A percentile compares a stretch with the other conserved stretches of the same genome.
Evolutionary conservation across 2,329 filamentous ascomycete genomes (phyloP).

Genomic region (Didymella segeticola): DNA sequence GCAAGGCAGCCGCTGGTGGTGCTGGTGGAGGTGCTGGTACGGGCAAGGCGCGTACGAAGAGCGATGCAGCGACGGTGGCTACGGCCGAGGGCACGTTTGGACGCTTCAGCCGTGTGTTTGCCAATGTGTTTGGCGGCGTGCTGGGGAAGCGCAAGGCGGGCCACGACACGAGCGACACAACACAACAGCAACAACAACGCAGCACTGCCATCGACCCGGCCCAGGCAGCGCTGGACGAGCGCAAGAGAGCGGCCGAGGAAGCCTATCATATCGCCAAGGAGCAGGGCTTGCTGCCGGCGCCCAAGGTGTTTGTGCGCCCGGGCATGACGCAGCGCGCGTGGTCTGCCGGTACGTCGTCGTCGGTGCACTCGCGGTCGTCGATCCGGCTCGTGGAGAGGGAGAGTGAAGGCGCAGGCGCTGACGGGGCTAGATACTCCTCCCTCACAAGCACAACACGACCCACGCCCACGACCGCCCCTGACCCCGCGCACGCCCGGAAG

Average conservation of each 20-base stretch:
- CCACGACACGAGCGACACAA: background rate
- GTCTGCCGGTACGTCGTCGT: constrained; percentile 12
- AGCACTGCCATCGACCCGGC: constrained; percentile 1
- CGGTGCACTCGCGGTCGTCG: background rate
- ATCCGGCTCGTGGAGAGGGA: background rate
- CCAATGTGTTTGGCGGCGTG: constrained; percentile 33
- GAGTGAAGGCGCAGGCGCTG: background rate
- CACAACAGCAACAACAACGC: too few species aligned
- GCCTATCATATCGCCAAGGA: constrained; percentile 44
- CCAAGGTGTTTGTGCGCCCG: constrained; percentile 42
- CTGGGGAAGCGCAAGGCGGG: constrained; percentile 44
- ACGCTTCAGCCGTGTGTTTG: constrained; percentile 37
- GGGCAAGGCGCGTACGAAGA: constrained; percentile 1
- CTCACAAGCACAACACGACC: background rate
- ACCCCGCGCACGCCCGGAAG: constrained; percentile 33
- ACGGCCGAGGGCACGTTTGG: constrained; percentile 34
- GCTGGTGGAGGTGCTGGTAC: background rate
- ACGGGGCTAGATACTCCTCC: background rate
- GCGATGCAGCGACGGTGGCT: constrained; percentile 7
- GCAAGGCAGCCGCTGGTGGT: background rate
- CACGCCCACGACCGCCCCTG: background rate
- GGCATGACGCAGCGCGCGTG: constrained; percentile 18
- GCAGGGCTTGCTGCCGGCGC: constrained; percentile 41
- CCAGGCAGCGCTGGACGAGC: constrained; percentile 30
- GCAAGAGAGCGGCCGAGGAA: constrained; percentile 39